These are phyloP conservation scores for Ophiocordyceps australis DNA, from an alignment of 2,329 filamentous ascomycete genomes.

Conservation along the genomic window DNA sequence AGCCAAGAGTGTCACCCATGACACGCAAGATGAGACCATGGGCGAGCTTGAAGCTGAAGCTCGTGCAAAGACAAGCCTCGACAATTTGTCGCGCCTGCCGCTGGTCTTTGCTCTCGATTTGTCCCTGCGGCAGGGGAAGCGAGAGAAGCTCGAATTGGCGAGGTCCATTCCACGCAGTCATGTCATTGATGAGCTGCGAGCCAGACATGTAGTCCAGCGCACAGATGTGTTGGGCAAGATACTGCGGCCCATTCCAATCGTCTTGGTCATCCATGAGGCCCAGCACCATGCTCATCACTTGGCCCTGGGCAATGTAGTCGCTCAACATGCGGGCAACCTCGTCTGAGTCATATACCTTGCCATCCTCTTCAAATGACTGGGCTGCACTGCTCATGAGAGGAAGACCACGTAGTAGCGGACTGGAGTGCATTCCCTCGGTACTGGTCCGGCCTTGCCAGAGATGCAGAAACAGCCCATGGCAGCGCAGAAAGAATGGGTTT, in stretches of 20 bases:
- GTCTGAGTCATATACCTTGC: constrained; percentile 14
- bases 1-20: constrained; percentile 28
- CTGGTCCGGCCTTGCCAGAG: constrained; percentile 31
- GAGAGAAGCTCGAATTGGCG: constrained; percentile 31
- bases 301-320: constrained; percentile 39
- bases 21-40: constrained; percentile 33
- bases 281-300: constrained; percentile 31
- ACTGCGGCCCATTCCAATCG: constrained; percentile 34
- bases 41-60: constrained; percentile 36
- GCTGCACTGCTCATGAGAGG: constrained; percentile 13
- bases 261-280: constrained; percentile 28
- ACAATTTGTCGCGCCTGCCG: constrained; percentile 28
- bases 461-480: constrained; percentile 29
- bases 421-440: constrained; percentile 30
- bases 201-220: constrained; percentile 29
- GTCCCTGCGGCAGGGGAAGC: constrained; percentile 12
- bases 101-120: constrained; percentile 19
- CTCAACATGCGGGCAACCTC: constrained; percentile 23
- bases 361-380: constrained; percentile 6
- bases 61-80: constrained; percentile 25
- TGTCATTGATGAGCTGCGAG: constrained; percentile 31
- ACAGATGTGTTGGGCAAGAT: constrained; percentile 27
- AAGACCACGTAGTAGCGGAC: constrained; percentile 24
- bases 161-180: constrained; percentile 30
- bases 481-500: constrained; percentile 26